Evolutionary conservation across 2,329 filamentous ascomycete species (phyloP), one percentile per base, ranked within the genome.

Genomic region (Penicillium sp.): DNA sequence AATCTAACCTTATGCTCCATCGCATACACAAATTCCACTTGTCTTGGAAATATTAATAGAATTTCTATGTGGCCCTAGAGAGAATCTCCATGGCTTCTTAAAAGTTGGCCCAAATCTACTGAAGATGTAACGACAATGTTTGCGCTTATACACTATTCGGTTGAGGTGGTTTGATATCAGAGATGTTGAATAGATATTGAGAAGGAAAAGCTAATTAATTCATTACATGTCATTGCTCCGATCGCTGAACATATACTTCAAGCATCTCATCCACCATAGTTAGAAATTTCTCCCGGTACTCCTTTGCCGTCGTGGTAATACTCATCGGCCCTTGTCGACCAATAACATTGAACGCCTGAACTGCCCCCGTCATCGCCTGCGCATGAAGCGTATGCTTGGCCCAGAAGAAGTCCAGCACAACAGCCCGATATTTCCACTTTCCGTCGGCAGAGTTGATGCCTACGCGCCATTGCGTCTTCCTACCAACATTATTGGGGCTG

Each of bases 401-500:
- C 90, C 90, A 92, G 79, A 92, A 91, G 76, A 93, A 92, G 74
- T 92, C 90, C 38, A 92, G 79, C 15, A 92, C 76, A 0, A 88
- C 84, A 3, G 85, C 88, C 3, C 90, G 84, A 69, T 91, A 92
- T 13, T 88, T 79, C 81, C 88, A 90, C 67, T 86, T 86, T 0
- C 85, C 85, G 68, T 91, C 87, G 0, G 82, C 79, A 9, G 88
- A 90, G 0, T 76, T 67, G 0, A 91, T 70, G 0, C 90, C 90
- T 0, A 79, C 83, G 11, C 89, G 81, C 90, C 90, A 92, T 6
- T 77, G 77, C 47, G 66, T 70, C 55, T 62, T 63, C 44, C 66
- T 64, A n/a, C 72, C 71, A 59, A 79, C 63, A 26, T 78, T 73
- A 11, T 73, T 66, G 1, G 72, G 68, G 3, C 62, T 62, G 3